phyloP scores from a whole-genome alignment of 176 grass and related monocot species.

The Raddia distichophylla region DNA sequence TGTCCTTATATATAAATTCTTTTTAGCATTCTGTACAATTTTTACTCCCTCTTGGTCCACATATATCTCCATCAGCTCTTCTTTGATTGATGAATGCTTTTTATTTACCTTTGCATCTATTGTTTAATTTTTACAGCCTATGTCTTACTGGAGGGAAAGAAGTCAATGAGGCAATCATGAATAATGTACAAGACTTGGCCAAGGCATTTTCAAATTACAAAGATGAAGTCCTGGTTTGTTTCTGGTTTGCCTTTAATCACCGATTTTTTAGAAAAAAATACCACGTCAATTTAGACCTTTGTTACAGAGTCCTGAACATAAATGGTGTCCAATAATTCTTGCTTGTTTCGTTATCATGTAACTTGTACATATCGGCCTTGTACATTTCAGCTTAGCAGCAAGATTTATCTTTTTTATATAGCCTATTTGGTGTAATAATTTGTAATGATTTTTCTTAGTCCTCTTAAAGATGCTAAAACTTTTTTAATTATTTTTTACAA shows the following conservation, averaged over 20 bases:
- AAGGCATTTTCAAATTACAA: constrained; percentile 85
- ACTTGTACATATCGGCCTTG: not conserved
- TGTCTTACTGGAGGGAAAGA: constrained; percentile 86
- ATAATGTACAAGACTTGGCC: constrained; percentile 76
- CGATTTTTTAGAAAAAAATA: not conserved
- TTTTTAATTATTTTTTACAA: too few relatives aligned
- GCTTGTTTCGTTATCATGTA: constrained; percentile 3
- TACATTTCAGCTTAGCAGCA: too few relatives aligned
- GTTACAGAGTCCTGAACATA: not conserved
- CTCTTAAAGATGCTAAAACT: too few relatives aligned
- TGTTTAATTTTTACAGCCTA: constrained; percentile 60
- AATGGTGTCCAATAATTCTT: constrained; percentile 11
- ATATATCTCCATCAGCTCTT: not conserved
- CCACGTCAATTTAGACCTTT: not conserved
- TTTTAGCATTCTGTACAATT: constrained; percentile 11
- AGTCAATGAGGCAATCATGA: constrained; percentile 77
- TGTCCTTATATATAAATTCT: not conserved
- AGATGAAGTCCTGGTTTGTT: constrained; percentile 95
- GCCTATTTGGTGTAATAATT: too few relatives aligned
- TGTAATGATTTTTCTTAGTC: too few relatives aligned
- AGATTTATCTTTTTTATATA: too few relatives aligned
- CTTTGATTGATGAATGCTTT: constrained; percentile 18
- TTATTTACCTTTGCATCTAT: constrained; percentile 32
- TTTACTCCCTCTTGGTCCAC: not conserved
- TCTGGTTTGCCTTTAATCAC: constrained; percentile 18